Conservation (phyloP, 75 land plant species). For the Pinus taeda region DNA sequence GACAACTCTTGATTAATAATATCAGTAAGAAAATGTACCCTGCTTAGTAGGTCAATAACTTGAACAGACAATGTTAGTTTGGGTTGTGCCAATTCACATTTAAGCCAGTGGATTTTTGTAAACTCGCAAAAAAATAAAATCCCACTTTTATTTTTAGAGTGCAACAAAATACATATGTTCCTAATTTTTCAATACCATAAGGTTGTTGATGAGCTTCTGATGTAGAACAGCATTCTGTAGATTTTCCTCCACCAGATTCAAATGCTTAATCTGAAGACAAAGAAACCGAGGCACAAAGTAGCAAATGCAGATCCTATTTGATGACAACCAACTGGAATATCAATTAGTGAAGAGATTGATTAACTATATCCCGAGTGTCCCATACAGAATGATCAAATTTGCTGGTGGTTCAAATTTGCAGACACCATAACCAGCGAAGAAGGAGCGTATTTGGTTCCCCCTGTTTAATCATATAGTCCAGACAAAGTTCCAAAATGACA, state of each 20-base stretch:
- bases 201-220: constrained; percentile 36
- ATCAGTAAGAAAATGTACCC: no score
- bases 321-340: constrained; percentile 35
- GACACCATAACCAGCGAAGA: constrained; percentile 84
- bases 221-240: constrained; percentile 22
- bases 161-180: constrained; percentile 20
- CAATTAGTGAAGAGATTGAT: constrained; percentile 25
- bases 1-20: no score
- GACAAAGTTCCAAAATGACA: not conserved
- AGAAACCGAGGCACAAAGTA: constrained; percentile 12
- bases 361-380: constrained; percentile 24
- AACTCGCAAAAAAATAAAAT: no score
- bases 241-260: constrained; percentile 28
- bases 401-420: constrained; percentile 96
- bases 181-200: constrained; percentile 32
- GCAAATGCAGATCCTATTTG: constrained; percentile 41
- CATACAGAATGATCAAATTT: constrained; percentile 85
- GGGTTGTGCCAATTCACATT: no score
- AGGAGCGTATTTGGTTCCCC: constrained; percentile 74
- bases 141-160: not conserved
- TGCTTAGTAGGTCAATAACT: no score
- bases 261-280: constrained; percentile 34
- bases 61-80: no score
- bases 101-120: no score
- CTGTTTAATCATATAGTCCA: constrained; percentile 21